These are phyloP conservation scores for Fistulifera pelliculosa DNA, from an alignment of 108 stramenopile species.

Conservation along the genomic window DNA sequence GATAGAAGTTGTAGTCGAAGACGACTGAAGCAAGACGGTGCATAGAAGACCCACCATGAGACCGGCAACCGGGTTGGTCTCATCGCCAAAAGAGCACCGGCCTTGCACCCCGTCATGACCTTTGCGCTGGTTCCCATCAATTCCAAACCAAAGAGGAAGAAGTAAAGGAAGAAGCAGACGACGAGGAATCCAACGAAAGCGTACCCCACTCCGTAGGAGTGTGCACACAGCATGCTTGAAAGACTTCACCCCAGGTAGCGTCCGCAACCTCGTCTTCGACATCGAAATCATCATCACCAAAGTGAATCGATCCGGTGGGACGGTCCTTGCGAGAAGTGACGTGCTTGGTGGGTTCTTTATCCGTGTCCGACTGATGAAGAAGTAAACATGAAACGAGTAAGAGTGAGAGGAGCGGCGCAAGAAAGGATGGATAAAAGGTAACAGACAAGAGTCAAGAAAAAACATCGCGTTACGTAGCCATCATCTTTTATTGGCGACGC, in stretches of 20 bases:
- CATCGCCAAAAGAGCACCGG: slow-evolving; percentile 37
- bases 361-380: too few relatives aligned
- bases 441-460: too few relatives aligned
- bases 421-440: too few relatives aligned
- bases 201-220: slow-evolving; percentile 24
- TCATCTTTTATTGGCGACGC: too few relatives aligned
- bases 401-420: too few relatives aligned
- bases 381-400: too few relatives aligned
- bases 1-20: slow-evolving; percentile 37
- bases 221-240: slow-evolving; percentile 39
- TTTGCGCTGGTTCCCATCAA: slow-evolving; percentile 47
- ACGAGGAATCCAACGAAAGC: slow-evolving; percentile 15
- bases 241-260: slow-evolving; percentile 35
- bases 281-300: slow-evolving; percentile 3
- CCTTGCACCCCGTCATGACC: slow-evolving; percentile 50
- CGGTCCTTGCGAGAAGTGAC: too few relatives aligned
- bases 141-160: slow-evolving; percentile 44
- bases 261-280: background rate
- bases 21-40: slow-evolving; percentile 32
- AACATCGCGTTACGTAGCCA: too few relatives aligned
- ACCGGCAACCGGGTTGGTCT: slow-evolving; percentile 46
- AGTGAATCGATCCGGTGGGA: background rate
- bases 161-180: slow-evolving; percentile 47
- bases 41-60: slow-evolving; percentile 32
- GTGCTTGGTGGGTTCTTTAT: too few relatives aligned